Evolutionary conservation across 768 basidiomycete species (phyloP).

Genomic region (Suillus luteus): DNA sequence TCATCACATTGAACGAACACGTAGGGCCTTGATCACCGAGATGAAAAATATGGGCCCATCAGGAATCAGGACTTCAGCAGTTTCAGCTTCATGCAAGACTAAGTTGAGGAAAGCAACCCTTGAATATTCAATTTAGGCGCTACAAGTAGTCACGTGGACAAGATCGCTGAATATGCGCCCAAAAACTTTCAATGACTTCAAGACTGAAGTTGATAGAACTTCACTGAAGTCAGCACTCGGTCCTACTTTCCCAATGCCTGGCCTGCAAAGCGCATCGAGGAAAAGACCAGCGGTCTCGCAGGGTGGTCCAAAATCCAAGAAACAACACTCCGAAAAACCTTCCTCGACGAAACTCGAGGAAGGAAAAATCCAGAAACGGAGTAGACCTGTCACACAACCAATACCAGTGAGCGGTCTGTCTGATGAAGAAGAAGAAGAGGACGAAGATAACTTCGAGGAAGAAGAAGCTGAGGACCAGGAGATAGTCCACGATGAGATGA

Average conservation of each 20-base stretch:
- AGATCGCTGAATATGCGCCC: neutral
- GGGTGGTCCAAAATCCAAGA: constrained; percentile 54
- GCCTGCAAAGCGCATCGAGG: constrained; percentile 43
- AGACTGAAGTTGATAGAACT: neutral
- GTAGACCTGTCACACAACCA: constrained; percentile 55
- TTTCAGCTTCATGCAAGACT: neutral
- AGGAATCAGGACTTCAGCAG: neutral
- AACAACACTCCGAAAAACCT: constrained; percentile 45
- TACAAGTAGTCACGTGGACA: neutral
- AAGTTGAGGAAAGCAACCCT: too few species aligned
- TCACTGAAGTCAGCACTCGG: neutral
- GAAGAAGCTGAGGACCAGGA: constrained; percentile 38
- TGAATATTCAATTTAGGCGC: neutral
- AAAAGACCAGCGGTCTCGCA: constrained; percentile 54
- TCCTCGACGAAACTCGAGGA: constrained; percentile 19
- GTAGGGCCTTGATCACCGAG: neutral
- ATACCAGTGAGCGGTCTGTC: constrained; percentile 38
- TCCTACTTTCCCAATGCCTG: constrained; percentile 37
- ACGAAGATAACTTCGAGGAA: constrained; percentile 36
- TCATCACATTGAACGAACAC: neutral
- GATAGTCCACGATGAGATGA: constrained; percentile 34
- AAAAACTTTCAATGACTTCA: constrained; percentile 8
- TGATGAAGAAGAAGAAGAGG: constrained; percentile 44
- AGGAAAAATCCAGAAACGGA: constrained; percentile 56
- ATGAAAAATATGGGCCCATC: neutral